phyloP scores from a whole-genome alignment of 768 basidiomycete species.

The Gloeopeniophorella convolvens region DNA sequence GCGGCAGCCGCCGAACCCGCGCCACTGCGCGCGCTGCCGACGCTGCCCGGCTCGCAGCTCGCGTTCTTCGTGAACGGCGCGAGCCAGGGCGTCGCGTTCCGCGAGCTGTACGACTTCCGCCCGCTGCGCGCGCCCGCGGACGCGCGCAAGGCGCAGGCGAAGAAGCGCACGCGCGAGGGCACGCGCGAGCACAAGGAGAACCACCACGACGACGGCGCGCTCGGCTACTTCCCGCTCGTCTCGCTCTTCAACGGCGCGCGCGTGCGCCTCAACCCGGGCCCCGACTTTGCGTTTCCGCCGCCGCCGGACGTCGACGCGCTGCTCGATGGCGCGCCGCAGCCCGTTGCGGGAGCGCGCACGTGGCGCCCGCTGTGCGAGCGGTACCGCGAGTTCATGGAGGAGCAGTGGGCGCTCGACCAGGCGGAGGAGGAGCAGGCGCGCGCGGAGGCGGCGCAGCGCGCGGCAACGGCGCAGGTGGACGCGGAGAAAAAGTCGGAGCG shows the following conservation, averaged over 20 bases:
- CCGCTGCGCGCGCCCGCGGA: slow-evolving; percentile 64
- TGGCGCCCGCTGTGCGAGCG: slow-evolving; percentile 84
- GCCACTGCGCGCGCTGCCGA: slow-evolving; percentile 54
- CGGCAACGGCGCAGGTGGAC: slow-evolving; percentile 65
- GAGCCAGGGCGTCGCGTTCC: slow-evolving; percentile 76
- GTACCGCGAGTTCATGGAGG: slow-evolving; percentile 77
- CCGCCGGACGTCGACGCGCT: slow-evolving; percentile 69
- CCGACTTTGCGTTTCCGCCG: slow-evolving; percentile 75
- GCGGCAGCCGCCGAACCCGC: slow-evolving; percentile 32
- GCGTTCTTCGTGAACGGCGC: slow-evolving; percentile 92
- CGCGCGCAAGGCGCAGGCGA: slow-evolving; percentile 58
- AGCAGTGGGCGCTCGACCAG: slow-evolving; percentile 74
- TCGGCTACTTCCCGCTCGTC: slow-evolving; percentile 95
- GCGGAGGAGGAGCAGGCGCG: slow-evolving; percentile 68
- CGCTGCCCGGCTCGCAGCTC: slow-evolving; percentile 62
- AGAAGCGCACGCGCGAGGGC: slow-evolving; percentile 56
- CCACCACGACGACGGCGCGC: slow-evolving; percentile 85
- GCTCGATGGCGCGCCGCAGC: slow-evolving; percentile 36
- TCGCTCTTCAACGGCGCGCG: slow-evolving; percentile 89
- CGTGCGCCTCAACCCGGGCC: slow-evolving; percentile 83
- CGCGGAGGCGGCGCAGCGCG: slow-evolving; percentile 28
- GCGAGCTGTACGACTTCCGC: slow-evolving; percentile 84
- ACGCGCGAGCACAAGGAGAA: slow-evolving; percentile 72
- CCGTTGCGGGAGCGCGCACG: slow-evolving; percentile 30
- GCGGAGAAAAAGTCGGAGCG: slow-evolving; percentile 50